Base-by-base conservation (phyloP, 2,329 filamentous ascomycete genomes). In the Pseudogymnoascus sp. region DNA sequence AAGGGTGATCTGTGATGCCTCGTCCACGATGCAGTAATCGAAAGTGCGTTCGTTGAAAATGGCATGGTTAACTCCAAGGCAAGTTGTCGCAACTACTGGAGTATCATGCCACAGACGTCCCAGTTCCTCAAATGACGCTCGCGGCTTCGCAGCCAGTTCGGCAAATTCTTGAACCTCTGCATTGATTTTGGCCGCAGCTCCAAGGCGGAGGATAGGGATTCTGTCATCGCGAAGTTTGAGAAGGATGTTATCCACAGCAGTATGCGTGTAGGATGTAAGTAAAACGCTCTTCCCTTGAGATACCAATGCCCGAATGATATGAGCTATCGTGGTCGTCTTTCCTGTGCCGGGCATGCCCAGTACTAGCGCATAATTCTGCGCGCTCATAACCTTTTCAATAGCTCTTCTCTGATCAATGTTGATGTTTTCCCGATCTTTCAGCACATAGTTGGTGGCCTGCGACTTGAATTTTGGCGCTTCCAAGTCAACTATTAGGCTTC, bases 331-430 rank as follows among this genome's bases (percentile, higher is more conserved):
- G 0, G 94, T 99, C 2, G 94, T 99, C 75, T 99, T 99, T 63
- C 94, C 94, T 0, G 94, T 99, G 6, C 94, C 94, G 1, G 94
- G 94, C 94, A 99, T 99, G 29, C 94, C 94, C 19, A 99, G 83
- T 11, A 99, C 92, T n/a, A 99, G 81, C 6, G 94, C 93, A 74
- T 97, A 99, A 76, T 99, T 92, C 68, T 90, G 84, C 2, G 94
- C 93, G 70, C 89, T 91, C 89, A 99, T 95, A 39, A 99, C 93
- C 74, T 97, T 97, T 68, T 91, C 84, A 61, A 99, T 92, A 0
- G 94, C 94, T 63, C 81, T 82, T 70, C 82, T 86, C 74, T 99
- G 94, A 71, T 97, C 94, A 8, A 90, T 80, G 67, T 99, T 99
- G 68, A 99, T 84, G 60, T 79, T 83, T 65, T 83, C 83, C 60